These are phyloP conservation scores for Chondrus crispus DNA, from an alignment of 23 red algal genomes.

Conservation along the genomic window DNA sequence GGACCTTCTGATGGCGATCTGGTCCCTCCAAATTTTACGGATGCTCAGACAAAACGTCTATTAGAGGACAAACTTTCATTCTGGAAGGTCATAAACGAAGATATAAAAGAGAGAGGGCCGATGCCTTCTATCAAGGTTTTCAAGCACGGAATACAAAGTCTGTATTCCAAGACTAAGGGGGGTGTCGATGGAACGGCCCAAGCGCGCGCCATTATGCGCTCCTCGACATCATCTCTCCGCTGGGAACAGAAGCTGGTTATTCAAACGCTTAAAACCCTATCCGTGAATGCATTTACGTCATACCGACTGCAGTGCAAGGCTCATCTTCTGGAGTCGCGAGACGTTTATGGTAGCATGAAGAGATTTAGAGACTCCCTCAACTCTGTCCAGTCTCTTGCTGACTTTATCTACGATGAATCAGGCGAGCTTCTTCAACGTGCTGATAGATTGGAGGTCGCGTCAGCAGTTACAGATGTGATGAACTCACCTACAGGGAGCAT, in stretches of 20 bases:
- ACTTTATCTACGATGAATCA: no score
- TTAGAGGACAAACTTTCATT: neutral
- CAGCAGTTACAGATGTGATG: no score
- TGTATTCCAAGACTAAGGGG: neutral
- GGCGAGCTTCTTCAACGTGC: no score
- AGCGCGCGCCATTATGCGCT: neutral
- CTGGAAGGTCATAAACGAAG: neutral
- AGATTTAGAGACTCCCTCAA: slow-evolving; percentile 1
- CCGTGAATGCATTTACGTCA: neutral
- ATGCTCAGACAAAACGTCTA: neutral
- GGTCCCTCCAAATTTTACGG: no score
- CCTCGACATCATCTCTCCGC: neutral
- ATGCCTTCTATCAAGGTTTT: neutral
- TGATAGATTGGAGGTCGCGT: no score
- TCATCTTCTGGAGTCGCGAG: neutral
- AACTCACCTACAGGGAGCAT: no score
- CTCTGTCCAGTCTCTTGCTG: neutral
- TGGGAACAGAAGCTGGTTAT: neutral
- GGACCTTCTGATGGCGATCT: no score
- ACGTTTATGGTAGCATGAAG: neutral
- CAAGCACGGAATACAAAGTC: neutral
- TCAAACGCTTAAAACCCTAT: neutral
- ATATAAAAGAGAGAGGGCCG: neutral
- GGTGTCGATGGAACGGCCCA: neutral
- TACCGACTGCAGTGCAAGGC: neutral